phyloP scores from a whole-genome alignment of 306 rosid species.

The Cicer bijugum region DNA sequence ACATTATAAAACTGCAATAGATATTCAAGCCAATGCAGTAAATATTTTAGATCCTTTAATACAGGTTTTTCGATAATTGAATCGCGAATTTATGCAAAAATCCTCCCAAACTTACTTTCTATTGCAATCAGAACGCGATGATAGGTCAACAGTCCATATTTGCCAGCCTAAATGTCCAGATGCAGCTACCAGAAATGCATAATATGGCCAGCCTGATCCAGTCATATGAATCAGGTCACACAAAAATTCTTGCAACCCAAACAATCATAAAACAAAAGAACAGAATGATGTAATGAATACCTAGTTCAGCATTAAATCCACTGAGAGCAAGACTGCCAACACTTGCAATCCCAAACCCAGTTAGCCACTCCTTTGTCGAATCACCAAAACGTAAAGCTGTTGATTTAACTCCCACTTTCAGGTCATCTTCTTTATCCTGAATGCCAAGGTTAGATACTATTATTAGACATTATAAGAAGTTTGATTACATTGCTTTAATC shows the following conservation, averaged over 20 bases:
- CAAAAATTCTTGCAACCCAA: conserved; percentile 28
- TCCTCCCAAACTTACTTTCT: conserved; percentile 60
- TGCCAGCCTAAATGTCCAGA: conserved; percentile 93
- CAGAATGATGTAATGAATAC: conserved; percentile 45
- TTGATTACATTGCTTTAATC: conserved; percentile 35
- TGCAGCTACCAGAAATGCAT: conserved; percentile 73
- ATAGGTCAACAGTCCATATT: conserved; percentile 73
- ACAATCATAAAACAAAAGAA: conserved; percentile 1
- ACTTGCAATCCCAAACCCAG: conserved; percentile 79
- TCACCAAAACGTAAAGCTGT: conserved; percentile 95
- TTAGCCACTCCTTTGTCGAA: conserved; percentile 78
- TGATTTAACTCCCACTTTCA: conserved; percentile 91
- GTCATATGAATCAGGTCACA: conserved; percentile 32
- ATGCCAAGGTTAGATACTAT: conserved; percentile 9
- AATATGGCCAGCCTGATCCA: conserved; percentile 84
- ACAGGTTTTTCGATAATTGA: conserved; percentile 25
- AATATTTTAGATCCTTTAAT: conserved; percentile 4
- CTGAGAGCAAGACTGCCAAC: conserved; percentile 71
- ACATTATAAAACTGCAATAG: conserved; percentile 34
- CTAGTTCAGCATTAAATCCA: conserved; percentile 83
- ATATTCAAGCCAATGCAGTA: conserved; percentile 31
- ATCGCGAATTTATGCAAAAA: conserved; percentile 33
- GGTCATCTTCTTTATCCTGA: conserved; percentile 91
- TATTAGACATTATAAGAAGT: not conserved
- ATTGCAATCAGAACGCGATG: conserved; percentile 80